Evolutionary conservation across 2,329 filamentous ascomycete genomes (phyloP), one percentile per base, ranked within the genome.

Genomic region (Microdochium paspali): DNA sequence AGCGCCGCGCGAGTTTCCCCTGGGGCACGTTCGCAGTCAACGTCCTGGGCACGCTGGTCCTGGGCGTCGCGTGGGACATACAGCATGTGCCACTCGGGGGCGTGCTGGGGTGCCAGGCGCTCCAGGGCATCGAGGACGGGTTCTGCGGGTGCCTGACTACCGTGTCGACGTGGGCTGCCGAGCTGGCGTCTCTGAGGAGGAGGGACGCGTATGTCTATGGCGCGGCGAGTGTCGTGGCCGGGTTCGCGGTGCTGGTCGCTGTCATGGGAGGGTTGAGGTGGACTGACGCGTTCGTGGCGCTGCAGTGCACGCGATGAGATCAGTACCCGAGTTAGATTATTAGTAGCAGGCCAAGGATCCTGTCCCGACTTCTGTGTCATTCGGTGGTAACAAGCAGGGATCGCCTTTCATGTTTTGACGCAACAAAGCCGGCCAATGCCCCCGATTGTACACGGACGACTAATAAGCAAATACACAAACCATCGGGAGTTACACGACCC

Each of bases 21-120:
- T 64, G 96, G 0, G 91, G 91, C 2, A 97, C 91, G 0, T 95
- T 96, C 57, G 67, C 70, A 0, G 88, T 85, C 24, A 97, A 97
- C 58, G 71, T 94, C 4, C 62, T 84, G 13, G 91, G 90, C 4
- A 90, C 87, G 0, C 76, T 76, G 0, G 65, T 95, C 15, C 64
- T 94, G 45, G 90, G 80, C 13, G 82, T 89, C 74, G 77, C 81
- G 25, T 95, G 79, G 70, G 86, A 94, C 58, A 67, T 95, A 45
- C 86, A 89, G 53, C 89, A 88, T 58, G 75, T 73, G 0, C 76
- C 73, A 0, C 53, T 73, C 1, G 70, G 70, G 4, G 76, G 77
- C 1, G 61, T 77, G 1, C 58, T 82, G 0, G 81, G 80, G 1
- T 90, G 84, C 51, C 82, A 86, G 63, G 76, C 87, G 1, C 61